Base-by-base conservation (phyloP, 1,284 basidiomycete genomes). In the Mycena sp. region DNA sequence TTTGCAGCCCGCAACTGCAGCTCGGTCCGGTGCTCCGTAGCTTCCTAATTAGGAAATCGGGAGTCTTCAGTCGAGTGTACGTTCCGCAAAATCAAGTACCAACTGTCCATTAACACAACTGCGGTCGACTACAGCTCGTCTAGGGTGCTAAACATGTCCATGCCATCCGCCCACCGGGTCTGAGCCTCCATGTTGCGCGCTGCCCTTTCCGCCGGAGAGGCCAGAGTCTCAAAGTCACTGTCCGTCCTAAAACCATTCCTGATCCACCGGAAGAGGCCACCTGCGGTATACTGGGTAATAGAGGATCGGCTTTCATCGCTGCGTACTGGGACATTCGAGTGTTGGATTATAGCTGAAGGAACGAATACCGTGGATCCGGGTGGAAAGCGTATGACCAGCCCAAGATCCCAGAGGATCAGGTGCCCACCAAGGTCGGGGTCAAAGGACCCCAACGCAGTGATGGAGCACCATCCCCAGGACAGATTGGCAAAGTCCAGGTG, bases 401-500 rank as follows among this genome's bases (percentile, higher is more conserved):
- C 8, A 14, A 41, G 41, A 41, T 41, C 41, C 41, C 41, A 57
- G 4, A 66, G 38, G 34, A 66, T 66, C 20, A 66, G 56, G 39
- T 66, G 64, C 3, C 64, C 64, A 9, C 65, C 65, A 6, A 44
- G 30, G 20, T n/a, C 48, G 56, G 18, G 48, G 55, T 67, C 65
- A 25, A 67, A 67, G 4, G 11, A 20, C 10, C 65, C 65, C 16
- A 67, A 55, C 10, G 65, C 56, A 16, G 65, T 67, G 55, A 67
- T 60, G 18, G 65, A 20, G 30, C 65, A 67, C 65, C 65, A 67
- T 3, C 65, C 41, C 30, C 30, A 67, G 4, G 65, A 8, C 25
- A 67, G 54, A 41, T 67, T 67, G 2, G 38, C 56, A 30, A 59
- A 67, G 46, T 67, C 65, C 6, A 30, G 55, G 37, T 67, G 65